Conservation (phyloP, 2,329 filamentous ascomycete genomes). For the Cucurbitaria berberidis region DNA sequence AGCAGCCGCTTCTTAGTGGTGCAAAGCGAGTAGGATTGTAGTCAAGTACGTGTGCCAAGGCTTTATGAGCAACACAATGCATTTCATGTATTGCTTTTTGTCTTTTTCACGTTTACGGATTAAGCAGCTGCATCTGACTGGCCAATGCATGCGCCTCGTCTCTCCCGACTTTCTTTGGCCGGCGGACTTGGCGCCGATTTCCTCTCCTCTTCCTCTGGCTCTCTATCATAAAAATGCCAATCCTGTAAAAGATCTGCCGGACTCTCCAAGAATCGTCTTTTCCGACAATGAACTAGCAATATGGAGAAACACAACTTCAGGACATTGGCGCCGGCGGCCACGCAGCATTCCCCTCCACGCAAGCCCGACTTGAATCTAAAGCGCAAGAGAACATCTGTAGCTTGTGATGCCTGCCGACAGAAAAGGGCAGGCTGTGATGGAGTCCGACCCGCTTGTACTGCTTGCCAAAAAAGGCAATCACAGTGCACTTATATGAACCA, state of each 20-base stretch:
- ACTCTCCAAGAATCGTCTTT: not conserved
- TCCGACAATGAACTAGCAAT: not conserved
- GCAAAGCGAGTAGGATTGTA: not conserved
- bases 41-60: not conserved
- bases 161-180: not conserved
- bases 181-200: not conserved
- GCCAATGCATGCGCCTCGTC: not conserved
- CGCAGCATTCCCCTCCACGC: constrained; percentile 12
- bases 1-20: not conserved
- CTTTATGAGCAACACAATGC: not conserved
- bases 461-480: constrained; percentile 11
- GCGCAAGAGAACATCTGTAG: constrained; percentile 17
- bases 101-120: not conserved
- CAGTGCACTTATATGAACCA: constrained; percentile 18
- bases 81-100: not conserved
- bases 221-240: too few species aligned
- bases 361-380: constrained; percentile 5
- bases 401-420: constrained; percentile 17
- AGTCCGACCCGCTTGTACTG: constrained; percentile 9
- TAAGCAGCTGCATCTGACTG: not conserved
- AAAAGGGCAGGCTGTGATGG: constrained; percentile 20
- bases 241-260: not conserved
- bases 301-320: not conserved
- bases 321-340: constrained; percentile 10
- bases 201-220: not conserved